Evolutionary conservation across 2,329 filamentous ascomycete species (phyloP), one percentile per base, ranked within the genome.

Genomic region (Cercospora citrullina): DNA sequence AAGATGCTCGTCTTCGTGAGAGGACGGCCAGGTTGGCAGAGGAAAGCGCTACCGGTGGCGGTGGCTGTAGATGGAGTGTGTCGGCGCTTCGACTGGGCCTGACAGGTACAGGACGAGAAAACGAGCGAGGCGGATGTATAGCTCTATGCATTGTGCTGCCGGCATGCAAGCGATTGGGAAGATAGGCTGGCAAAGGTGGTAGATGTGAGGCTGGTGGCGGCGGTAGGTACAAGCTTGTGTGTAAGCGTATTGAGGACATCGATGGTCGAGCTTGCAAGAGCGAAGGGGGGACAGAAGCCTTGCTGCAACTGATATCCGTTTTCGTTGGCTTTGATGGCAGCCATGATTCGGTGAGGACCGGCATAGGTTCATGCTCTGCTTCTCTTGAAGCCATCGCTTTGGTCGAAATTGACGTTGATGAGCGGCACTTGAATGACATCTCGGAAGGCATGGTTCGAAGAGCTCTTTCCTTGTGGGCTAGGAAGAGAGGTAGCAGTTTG

Each of bases 351-450:
- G 42, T 6, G 45, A 18, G 42, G 33, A 12, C 30, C 67, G 31
- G 71, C 71, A 26, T 60, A 21, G 30, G 31, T n/a, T 60, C 63
- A 66, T 45, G 57, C 31, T 33, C 33, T 60, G 39, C 66, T 28
- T 53, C n/a, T 10, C 16, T 39, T 4, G 64, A 53, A 0, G 65
- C 39, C 10, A 71, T 60, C 3, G 70, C 73, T 30, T 68, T 63
- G 4, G 70, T 68, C 3, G 72, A 71, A 2, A 76, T 69, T 0
- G 74, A 74, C 3, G 69, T 69, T 1, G 75, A 74, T 9, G 75
- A 75, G 31, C 74, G 71, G 68, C 75, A 76, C 64, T 76, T 75
- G 69, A 76, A 76, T 3, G 75, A 76, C 72, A 75, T 74, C n/a
- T 76, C 72, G 9, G 74, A 76, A 64, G 62, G 70, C 59, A 69